Evolutionary conservation across 2,329 filamentous ascomycete genomes (phyloP).

Genomic region (Tolypocladium amazonense): DNA sequence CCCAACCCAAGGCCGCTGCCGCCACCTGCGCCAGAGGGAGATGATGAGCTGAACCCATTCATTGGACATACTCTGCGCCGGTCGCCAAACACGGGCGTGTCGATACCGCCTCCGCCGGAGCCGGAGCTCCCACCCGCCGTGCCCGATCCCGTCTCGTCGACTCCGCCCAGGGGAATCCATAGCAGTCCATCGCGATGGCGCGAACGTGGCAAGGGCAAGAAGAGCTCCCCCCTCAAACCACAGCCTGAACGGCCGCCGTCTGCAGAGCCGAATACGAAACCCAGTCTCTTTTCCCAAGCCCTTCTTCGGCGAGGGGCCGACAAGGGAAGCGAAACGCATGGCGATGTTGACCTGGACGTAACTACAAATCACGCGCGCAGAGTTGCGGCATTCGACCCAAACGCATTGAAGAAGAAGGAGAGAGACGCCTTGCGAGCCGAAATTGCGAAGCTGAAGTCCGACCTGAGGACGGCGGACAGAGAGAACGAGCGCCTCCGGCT

Average conservation of each 20-base stretch:
- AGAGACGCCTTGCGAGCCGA: constrained; percentile 45
- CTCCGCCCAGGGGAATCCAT: constrained; percentile 49
- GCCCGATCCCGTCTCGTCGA: constrained; percentile 41
- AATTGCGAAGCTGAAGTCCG: constrained; percentile 43
- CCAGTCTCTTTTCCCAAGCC: not conserved
- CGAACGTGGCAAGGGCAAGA: constrained; percentile 20
- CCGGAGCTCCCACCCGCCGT: constrained; percentile 53
- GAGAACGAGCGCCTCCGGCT: constrained; percentile 46
- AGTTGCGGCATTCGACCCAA: constrained; percentile 27
- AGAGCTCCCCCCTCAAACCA: constrained; percentile 40
- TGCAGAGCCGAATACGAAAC: not conserved
- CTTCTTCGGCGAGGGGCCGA: not conserved
- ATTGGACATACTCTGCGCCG: constrained; percentile 15
- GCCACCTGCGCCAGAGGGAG: constrained; percentile 23
- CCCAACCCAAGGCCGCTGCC: constrained; percentile 36
- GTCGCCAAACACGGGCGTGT: constrained; percentile 20
- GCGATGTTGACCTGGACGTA: not conserved
- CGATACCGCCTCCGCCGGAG: constrained; percentile 30
- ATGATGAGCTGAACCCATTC: constrained; percentile 20
- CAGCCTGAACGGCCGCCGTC: constrained; percentile 19
- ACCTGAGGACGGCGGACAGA: constrained; percentile 44
- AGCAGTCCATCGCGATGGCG: constrained; percentile 43
- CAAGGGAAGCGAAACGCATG: not conserved
- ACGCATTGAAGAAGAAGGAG: constrained; percentile 38
- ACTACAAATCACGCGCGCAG: constrained; percentile 28